Percentiles rank a stretch among this genome's conserved stretches.
Conservation (phyloP, 441 rosid genomes). For the Sinapis alba region DNA sequence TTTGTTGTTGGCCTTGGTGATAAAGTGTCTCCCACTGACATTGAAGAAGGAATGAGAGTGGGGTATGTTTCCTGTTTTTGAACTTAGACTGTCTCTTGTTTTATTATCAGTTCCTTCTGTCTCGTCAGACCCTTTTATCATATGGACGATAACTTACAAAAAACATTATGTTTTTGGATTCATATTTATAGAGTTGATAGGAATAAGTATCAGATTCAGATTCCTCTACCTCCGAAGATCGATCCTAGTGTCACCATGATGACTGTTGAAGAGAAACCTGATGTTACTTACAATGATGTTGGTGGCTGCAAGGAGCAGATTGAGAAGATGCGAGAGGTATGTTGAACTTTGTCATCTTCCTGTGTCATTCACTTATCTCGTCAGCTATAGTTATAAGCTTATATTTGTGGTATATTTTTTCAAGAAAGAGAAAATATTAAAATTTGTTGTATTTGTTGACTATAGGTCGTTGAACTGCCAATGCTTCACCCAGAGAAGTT, state of each 20-base stretch:
- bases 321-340: conserved; percentile 93
- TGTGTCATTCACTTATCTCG: background rate
- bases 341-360: conserved; percentile 15
- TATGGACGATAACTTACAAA: background rate
- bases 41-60: conserved; percentile 1
- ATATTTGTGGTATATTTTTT: background rate
- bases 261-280: conserved; percentile 99
- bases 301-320: conserved; percentile 99
- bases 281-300: conserved; percentile 96
- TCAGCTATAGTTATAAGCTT: background rate
- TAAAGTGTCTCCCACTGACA: conserved; percentile 46
- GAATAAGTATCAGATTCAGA: conserved; percentile 97
- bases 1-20: conserved; percentile 99
- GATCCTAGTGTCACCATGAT: conserved; percentile 99
- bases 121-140: background rate
- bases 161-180: background rate
- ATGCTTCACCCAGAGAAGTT: conserved; percentile 8
- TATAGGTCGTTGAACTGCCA: conserved; percentile 2
- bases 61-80: background rate
- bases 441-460: background rate
- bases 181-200: conserved; percentile 76
- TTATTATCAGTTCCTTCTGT: background rate
- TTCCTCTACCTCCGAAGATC: conserved; percentile 96
- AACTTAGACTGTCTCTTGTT: background rate
- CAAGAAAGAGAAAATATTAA: background rate